These are phyloP conservation scores for Saitozyma sp. DNA, from an alignment of 768 basidiomycete species.

Conservation along the genomic window DNA sequence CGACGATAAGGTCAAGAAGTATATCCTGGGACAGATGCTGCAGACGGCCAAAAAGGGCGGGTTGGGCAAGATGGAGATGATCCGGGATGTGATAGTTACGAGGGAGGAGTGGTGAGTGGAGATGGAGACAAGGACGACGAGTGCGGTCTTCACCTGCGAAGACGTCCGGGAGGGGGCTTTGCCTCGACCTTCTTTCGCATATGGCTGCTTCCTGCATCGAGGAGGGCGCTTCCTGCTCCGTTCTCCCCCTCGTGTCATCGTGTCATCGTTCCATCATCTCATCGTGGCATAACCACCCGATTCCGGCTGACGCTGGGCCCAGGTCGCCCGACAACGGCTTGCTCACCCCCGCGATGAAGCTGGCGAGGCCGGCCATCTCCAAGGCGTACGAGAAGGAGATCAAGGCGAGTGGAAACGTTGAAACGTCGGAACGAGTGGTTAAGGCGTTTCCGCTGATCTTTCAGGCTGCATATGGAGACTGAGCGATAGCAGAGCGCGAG, in stretches of 20 bases:
- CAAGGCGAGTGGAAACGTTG: slow-evolving; percentile 9
- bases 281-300: too few species aligned
- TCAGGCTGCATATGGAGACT: too few species aligned
- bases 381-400: slow-evolving; percentile 39
- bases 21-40: slow-evolving; percentile 37
- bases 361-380: slow-evolving; percentile 32
- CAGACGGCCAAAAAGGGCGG: slow-evolving; percentile 41
- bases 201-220: too few species aligned
- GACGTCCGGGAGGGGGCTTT: too few species aligned
- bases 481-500: too few species aligned
- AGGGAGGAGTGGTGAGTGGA: slow-evolving; percentile 43
- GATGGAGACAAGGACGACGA: not conserved
- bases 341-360: slow-evolving; percentile 50
- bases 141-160: too few species aligned
- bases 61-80: slow-evolving; percentile 40
- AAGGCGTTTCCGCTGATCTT: not conserved
- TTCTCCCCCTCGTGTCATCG: not conserved
- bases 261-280: too few species aligned
- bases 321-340: slow-evolving; percentile 49
- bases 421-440: not conserved
- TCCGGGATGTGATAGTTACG: slow-evolving; percentile 44
- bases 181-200: too few species aligned
- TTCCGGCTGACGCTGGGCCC: not conserved
- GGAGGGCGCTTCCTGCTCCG: not conserved
- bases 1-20: slow-evolving; percentile 33